Percentiles rank a stretch among this genome's conserved stretches.
Evolutionary conservation across 352 stramenopile genomes (phyloP).

Genomic region (Globisporangium alternatum): DNA sequence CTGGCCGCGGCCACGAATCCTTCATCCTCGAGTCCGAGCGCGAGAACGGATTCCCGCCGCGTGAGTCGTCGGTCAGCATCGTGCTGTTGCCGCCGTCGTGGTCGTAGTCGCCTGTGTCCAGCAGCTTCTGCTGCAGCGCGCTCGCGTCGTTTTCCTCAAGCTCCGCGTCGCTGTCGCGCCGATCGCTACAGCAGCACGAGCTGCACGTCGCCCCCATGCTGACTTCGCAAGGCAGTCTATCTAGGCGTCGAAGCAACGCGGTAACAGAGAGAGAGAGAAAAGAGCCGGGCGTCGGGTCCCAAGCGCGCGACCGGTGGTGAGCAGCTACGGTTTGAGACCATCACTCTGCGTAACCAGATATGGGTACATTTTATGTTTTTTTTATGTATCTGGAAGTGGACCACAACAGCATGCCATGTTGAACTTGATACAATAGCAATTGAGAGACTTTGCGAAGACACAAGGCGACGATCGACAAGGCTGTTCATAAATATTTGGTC

Average conservation of each 20-base stretch:
- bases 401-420: not conserved
- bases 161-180: slow-evolving; percentile 30
- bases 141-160: slow-evolving; percentile 25
- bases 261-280: too few species aligned
- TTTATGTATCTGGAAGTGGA: not conserved
- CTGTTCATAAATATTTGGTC: slow-evolving; percentile 4
- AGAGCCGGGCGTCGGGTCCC: slow-evolving; percentile 7
- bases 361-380: not conserved
- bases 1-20: slow-evolving; percentile 14
- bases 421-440: not conserved
- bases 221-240: not conserved
- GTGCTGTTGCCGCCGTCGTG: slow-evolving; percentile 1
- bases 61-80: slow-evolving; percentile 14
- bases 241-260: too few species aligned
- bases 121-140: slow-evolving; percentile 51
- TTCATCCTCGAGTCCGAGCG: slow-evolving; percentile 13
- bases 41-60: slow-evolving; percentile 7
- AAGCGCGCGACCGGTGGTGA: not conserved
- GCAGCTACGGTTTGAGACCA: not conserved
- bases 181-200: slow-evolving; percentile 37
- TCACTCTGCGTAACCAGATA: not conserved
- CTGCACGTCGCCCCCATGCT: slow-evolving; percentile 35
- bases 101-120: slow-evolving; percentile 22
- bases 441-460: not conserved
- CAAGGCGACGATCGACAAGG: not conserved